phyloP scores from a whole-genome alignment of 148 eudicot species.

The Cornus controversa region DNA sequence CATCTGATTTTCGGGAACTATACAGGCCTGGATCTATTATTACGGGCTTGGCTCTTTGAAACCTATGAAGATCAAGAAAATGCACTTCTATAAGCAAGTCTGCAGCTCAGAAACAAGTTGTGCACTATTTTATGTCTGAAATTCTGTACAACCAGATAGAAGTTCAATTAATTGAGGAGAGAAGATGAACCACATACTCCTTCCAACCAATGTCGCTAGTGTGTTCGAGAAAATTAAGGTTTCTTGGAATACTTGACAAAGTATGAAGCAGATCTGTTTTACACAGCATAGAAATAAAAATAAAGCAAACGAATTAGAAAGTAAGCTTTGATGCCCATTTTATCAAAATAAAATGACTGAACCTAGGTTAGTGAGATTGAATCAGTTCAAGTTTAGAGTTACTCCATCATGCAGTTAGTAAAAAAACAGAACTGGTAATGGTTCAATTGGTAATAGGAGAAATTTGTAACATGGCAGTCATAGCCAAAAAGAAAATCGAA shows the following conservation, averaged over 20 bases:
- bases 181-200: conserved; percentile 57
- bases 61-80: conserved; percentile 27
- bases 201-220: conserved; percentile 81
- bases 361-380: conserved; percentile 1
- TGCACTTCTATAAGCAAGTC: not conserved
- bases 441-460: not conserved
- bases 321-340: not conserved
- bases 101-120: not conserved
- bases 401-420: not conserved
- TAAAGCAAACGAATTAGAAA: not conserved
- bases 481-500: not conserved
- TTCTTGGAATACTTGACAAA: conserved; percentile 57
- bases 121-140: not conserved
- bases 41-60: conserved; percentile 64
- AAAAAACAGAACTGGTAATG: not conserved
- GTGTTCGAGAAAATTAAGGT: conserved; percentile 68
- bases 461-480: no score
- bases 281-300: conserved; percentile 12
- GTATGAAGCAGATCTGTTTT: conserved; percentile 66
- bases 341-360: not conserved
- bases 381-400: not conserved
- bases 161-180: conserved; percentile 4
- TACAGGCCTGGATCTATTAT: conserved; percentile 67
- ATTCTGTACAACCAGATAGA: not conserved
- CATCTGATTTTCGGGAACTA: conserved; percentile 54